A percentile compares a stretch with the other conserved stretches of the same genome.
phyloP scores from a whole-genome alignment of 106 monocot genomes.

The Platanthera zijinensis region DNA sequence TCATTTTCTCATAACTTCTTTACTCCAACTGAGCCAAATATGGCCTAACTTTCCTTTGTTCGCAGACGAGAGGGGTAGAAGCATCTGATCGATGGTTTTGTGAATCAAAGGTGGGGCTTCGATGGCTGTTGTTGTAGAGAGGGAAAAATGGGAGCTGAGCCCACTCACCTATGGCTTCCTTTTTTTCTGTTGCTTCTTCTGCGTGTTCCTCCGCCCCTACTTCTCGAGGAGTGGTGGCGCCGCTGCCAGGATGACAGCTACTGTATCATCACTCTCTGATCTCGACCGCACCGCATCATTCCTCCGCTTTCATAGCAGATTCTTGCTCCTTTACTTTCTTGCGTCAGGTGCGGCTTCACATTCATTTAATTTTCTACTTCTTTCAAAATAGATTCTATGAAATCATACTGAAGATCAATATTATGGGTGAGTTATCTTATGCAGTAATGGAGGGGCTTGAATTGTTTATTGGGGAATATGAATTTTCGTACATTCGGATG shows the following conservation, averaged over 20 bases:
- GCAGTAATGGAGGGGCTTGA: constrained; percentile 64
- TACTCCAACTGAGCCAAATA: too few relatives aligned
- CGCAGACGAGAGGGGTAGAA: not conserved
- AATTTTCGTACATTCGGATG: constrained; percentile 35
- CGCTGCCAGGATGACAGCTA: not conserved
- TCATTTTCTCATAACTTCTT: too few relatives aligned
- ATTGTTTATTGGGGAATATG: constrained; percentile 55
- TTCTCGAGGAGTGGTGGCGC: constrained; percentile 29
- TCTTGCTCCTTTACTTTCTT: constrained; percentile 70
- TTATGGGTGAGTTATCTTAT: not conserved
- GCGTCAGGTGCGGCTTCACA: constrained; percentile 42
- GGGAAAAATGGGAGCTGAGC: constrained; percentile 47
- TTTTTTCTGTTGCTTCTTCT: constrained; percentile 52
- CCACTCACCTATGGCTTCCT: constrained; percentile 47
- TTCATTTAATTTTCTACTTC: not conserved
- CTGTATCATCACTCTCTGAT: constrained; percentile 34
- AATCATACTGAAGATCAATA: not conserved
- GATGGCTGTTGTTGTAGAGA: constrained; percentile 66
- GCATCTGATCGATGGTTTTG: not conserved
- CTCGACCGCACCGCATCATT: constrained; percentile 37
- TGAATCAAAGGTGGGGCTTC: not conserved
- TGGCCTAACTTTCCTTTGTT: not conserved
- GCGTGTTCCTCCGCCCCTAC: constrained; percentile 47
- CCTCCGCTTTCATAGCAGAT: constrained; percentile 66
- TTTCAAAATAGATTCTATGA: too few relatives aligned